Conservation (phyloP, 2,329 filamentous ascomycete genomes). For the Xylariales sp. region DNA sequence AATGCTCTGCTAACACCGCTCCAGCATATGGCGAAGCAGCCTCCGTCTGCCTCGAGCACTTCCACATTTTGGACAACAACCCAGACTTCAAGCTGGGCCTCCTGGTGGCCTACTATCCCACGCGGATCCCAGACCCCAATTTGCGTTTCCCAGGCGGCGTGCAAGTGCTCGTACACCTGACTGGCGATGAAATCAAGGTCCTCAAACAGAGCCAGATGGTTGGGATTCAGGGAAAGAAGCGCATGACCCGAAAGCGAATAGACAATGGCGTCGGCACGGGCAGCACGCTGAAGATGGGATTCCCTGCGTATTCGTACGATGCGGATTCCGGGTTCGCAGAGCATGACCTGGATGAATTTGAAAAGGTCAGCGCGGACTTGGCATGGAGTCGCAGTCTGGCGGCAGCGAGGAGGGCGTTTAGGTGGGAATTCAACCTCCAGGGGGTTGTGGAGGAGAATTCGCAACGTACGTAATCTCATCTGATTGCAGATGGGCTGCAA, state of each 20-base stretch:
- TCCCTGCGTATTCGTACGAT: conserved; percentile 36
- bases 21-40: conserved; percentile 39
- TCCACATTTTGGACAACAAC: conserved; percentile 40
- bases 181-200: conserved; percentile 34
- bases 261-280: conserved; percentile 33
- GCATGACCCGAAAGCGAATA: conserved; percentile 28
- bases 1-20: conserved; percentile 16
- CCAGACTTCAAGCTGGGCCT: conserved; percentile 36
- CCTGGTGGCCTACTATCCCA: conserved; percentile 42
- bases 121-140: conserved; percentile 37
- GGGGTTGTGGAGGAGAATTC: conserved; percentile 62
- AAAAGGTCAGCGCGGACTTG: conserved; percentile 58
- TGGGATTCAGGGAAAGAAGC: conserved; percentile 39
- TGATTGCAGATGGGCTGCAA: background rate
- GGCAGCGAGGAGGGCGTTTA: conserved; percentile 57
- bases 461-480: conserved; percentile 41
- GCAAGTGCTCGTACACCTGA: conserved; percentile 35
- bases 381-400: conserved; percentile 65
- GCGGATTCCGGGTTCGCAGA: conserved; percentile 66
- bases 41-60: conserved; percentile 37
- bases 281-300: conserved; percentile 30
- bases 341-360: conserved; percentile 62
- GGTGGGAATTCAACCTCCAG: conserved; percentile 59
- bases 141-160: conserved; percentile 36
- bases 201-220: conserved; percentile 38